Evolutionary conservation across 2,329 filamentous ascomycete species (phyloP).

Genomic region (Pseudogymnoascus sp.): DNA sequence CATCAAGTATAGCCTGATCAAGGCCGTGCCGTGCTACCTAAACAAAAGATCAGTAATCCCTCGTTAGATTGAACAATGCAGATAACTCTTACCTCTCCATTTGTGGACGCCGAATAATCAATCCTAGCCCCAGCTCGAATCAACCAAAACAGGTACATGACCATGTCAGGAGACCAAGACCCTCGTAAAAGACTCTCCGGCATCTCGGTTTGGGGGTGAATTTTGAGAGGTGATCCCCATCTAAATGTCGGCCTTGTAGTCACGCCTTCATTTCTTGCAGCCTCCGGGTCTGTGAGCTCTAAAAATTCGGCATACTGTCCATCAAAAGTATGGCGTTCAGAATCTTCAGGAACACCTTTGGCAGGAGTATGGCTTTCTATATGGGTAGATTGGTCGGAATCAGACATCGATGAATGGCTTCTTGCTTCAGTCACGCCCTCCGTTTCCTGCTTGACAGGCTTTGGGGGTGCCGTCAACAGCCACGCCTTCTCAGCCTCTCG

Average conservation of each 20-base stretch:
- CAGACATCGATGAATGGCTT: not conserved
- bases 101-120: slow-evolving; percentile 22
- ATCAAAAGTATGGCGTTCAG: slow-evolving; percentile 10
- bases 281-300: not conserved
- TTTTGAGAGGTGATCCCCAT: not conserved
- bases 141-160: slow-evolving; percentile 25
- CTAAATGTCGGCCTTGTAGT: not conserved
- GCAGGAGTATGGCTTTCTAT: not conserved
- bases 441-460: not conserved
- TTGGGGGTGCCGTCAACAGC: not conserved
- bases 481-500: slow-evolving; percentile 10
- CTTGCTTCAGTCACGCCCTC: not conserved
- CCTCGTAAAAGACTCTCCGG: slow-evolving; percentile 25
- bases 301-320: slow-evolving; percentile 16
- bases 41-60: not conserved
- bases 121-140: slow-evolving; percentile 23
- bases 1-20: slow-evolving; percentile 8
- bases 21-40: slow-evolving; percentile 10
- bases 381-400: not conserved
- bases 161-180: slow-evolving; percentile 24
- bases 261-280: not conserved
- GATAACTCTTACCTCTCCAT: slow-evolving; percentile 23
- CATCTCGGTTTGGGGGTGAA: slow-evolving; percentile 15
- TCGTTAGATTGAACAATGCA: not conserved
- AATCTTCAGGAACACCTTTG: not conserved